Conservation (phyloP, 352 stramenopile species). For the Pythium utonaiense region DNA sequence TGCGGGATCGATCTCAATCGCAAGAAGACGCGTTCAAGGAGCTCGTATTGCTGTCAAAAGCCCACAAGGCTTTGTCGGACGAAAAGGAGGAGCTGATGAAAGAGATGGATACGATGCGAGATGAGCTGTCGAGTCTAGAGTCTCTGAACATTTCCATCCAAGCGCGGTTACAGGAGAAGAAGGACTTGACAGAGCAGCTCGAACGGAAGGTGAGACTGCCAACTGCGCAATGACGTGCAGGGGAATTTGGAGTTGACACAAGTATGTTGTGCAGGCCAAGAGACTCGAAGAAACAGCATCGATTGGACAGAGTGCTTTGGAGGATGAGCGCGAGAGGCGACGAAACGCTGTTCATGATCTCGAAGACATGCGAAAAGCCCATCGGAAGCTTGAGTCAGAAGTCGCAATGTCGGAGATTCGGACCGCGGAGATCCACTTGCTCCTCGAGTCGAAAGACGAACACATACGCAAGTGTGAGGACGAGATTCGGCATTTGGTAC, state of each 20-base stretch:
- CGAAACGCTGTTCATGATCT: conserved; percentile 42
- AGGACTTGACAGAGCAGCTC: conserved; percentile 52
- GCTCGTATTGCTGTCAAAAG: conserved; percentile 74
- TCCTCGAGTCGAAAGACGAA: conserved; percentile 60
- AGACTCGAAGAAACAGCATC: conserved; percentile 47
- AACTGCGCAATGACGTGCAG: no score
- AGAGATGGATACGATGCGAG: conserved; percentile 42
- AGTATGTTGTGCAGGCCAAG: conserved; percentile 28
- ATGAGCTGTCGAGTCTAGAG: conserved; percentile 51
- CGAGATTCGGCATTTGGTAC: conserved; percentile 68
- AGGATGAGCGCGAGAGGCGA: conserved; percentile 63
- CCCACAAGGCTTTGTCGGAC: conserved; percentile 61
- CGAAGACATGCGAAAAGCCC: conserved; percentile 60
- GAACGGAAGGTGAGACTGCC: conserved; percentile 49
- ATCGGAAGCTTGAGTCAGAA: conserved; percentile 65
- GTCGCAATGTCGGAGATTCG: conserved; percentile 60
- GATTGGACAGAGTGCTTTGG: conserved; percentile 41
- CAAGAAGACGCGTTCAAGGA: conserved; percentile 78
- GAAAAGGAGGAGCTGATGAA: conserved; percentile 52
- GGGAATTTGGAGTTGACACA: no score
- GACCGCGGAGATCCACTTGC: conserved; percentile 49
- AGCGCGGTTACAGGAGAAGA: conserved; percentile 57
- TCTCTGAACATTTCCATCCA: conserved; percentile 58
- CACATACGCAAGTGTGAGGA: conserved; percentile 60
- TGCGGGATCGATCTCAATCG: conserved; percentile 50